Evolutionary conservation across 1,284 basidiomycete genomes (phyloP).

Genomic region (Ganoderma boninense): DNA sequence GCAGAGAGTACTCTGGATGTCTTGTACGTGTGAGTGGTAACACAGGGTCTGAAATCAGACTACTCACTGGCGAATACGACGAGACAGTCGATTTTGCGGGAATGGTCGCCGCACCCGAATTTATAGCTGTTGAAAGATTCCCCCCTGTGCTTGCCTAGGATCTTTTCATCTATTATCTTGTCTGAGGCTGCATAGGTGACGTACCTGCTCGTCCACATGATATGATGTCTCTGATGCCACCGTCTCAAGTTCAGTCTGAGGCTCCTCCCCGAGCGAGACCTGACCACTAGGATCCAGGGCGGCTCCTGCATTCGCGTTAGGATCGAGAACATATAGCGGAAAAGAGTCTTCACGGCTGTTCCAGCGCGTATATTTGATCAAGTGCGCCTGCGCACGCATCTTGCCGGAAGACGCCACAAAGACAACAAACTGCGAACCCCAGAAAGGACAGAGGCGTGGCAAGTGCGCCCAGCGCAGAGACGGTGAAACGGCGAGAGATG

Average conservation of each 20-base stretch:
- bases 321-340: neutral
- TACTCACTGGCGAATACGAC: neutral
- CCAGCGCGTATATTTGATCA: neutral
- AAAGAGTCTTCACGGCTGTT: neutral
- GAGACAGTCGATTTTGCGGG: neutral
- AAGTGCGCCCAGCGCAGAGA: neutral
- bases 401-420: conserved; percentile 12
- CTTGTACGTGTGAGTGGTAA: neutral
- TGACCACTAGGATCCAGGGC: neutral
- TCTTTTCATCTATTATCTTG: neutral
- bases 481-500: neutral
- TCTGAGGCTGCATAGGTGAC: neutral
- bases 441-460: neutral
- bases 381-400: conserved; percentile 12
- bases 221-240: neutral
- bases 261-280: neutral
- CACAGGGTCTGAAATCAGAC: neutral
- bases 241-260: neutral
- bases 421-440: neutral
- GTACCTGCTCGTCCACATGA: neutral
- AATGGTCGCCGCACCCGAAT: neutral
- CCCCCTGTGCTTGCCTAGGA: neutral
- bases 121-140: neutral
- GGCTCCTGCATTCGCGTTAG: neutral
- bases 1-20: neutral